Evolutionary conservation across 345 rosid species (phyloP).

Genomic region (Angophora floribunda): DNA sequence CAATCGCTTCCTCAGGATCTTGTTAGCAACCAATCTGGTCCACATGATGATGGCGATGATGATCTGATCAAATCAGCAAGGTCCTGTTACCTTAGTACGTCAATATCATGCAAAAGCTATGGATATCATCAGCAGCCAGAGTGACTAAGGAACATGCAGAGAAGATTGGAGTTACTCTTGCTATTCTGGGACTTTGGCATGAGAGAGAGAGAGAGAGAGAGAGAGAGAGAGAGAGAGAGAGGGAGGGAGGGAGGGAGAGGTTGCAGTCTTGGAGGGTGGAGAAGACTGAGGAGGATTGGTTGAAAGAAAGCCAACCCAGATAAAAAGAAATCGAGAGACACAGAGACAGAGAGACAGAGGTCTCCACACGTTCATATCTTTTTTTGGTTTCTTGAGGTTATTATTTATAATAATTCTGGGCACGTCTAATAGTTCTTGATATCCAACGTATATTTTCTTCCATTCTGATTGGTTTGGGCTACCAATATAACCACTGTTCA

Average conservation of each 20-base stretch:
- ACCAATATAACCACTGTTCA: not conserved
- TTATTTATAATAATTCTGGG: not conserved
- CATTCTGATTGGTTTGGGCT: not conserved
- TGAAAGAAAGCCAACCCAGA: not conserved
- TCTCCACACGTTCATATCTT: not conserved
- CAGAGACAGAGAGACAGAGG: not conserved
- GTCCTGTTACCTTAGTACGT: not conserved
- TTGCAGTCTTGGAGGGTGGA: not conserved
- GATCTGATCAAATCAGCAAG: not conserved
- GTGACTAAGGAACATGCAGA: not conserved
- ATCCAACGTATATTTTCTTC: not conserved
- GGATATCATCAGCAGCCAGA: not conserved
- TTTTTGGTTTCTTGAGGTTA: not conserved
- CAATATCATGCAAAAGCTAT: not conserved
- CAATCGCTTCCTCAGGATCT: slow-evolving; percentile 43
- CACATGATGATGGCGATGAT: not conserved
- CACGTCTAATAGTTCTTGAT: not conserved
- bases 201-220: not conserved
- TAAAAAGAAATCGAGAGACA: not conserved
- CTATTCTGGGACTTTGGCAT: not conserved
- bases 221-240: not conserved
- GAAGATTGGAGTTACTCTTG: not conserved
- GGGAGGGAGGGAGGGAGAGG: not conserved
- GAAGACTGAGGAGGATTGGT: not conserved
- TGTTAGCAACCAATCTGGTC: slow-evolving; percentile 53